A percentile compares a stretch with the other conserved stretches of the same genome.
phyloP scores from a whole-genome alignment of 768 basidiomycete genomes.

The Auricularia sp. region DNA sequence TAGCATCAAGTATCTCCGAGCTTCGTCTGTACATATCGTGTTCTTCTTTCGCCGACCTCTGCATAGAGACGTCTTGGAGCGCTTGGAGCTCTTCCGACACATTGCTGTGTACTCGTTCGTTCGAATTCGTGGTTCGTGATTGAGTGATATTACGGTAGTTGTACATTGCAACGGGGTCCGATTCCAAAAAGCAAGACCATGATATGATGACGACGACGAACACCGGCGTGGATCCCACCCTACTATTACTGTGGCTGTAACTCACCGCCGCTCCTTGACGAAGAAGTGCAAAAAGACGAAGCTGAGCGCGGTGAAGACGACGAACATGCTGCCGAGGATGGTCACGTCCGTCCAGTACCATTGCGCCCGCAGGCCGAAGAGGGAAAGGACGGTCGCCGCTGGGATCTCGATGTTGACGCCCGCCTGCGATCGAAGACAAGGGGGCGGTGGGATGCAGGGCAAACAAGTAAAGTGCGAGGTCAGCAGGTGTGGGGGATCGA shows the following conservation, averaged over 20 bases:
- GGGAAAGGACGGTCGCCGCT: slow-evolving; percentile 87
- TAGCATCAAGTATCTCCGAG: neutral
- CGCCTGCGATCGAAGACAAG: slow-evolving; percentile 43
- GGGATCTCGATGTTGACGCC: slow-evolving; percentile 96
- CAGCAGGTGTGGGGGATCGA: slow-evolving; percentile 3
- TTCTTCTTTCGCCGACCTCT: neutral
- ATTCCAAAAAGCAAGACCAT: neutral
- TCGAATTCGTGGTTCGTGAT: neutral
- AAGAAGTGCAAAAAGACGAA: slow-evolving; percentile 77
- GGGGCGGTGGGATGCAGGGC: slow-evolving; percentile 1
- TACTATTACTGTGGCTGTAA: neutral
- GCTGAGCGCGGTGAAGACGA: slow-evolving; percentile 62
- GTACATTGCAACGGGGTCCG: neutral
- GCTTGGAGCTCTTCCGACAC: neutral
- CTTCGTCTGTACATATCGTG: neutral
- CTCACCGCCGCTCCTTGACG: slow-evolving; percentile 67
- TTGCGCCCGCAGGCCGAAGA: slow-evolving; percentile 86
- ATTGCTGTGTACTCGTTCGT: neutral
- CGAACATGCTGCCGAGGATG: slow-evolving; percentile 79
- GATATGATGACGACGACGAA: neutral
- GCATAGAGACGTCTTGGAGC: neutral
- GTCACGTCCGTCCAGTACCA: slow-evolving; percentile 87
- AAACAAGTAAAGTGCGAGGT: slow-evolving; percentile 1
- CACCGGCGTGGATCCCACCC: no score
- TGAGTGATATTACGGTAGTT: no score